Conservation (phyloP, 1,139 yeast genomes). For the Geotrichum cucujoidarum region DNA sequence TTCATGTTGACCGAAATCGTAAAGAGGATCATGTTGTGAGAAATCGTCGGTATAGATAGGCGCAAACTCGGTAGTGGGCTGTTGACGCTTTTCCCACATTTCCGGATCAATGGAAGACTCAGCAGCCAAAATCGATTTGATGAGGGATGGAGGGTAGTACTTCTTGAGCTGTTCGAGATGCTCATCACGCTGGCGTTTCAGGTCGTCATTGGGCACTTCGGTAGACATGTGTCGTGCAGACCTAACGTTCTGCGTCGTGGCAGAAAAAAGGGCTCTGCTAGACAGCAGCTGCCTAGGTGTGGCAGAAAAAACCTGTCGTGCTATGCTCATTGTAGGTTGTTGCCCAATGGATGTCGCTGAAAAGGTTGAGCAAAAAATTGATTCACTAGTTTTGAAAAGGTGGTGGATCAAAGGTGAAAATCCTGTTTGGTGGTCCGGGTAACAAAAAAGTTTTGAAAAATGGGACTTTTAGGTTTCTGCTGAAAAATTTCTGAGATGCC, state of each 20-base stretch:
- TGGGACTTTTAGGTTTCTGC: neutral
- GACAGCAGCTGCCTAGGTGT: slow-evolving; percentile 7
- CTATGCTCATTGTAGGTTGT: slow-evolving; percentile 9
- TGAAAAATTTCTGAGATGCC: neutral
- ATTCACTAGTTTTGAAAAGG: neutral
- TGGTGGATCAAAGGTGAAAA: slow-evolving; percentile 3
- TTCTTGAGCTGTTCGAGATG: slow-evolving; percentile 61
- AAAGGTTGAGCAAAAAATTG: slow-evolving; percentile 5
- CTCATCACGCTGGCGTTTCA: slow-evolving; percentile 32
- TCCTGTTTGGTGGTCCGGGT: neutral
- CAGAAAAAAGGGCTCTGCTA: neutral
- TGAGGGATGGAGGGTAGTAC: slow-evolving; percentile 70
- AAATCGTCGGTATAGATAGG: slow-evolving; percentile 61
- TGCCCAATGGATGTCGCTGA: slow-evolving; percentile 12
- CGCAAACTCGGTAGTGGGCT: slow-evolving; percentile 46
- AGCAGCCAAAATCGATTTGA: slow-evolving; percentile 75
- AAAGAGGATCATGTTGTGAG: slow-evolving; percentile 51
- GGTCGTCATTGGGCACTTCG: slow-evolving; percentile 6
- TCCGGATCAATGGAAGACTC: slow-evolving; percentile 69
- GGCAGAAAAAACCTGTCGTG: slow-evolving; percentile 11
- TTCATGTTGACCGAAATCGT: slow-evolving; percentile 49
- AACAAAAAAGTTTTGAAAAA: neutral
- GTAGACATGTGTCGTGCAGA: slow-evolving; percentile 7
- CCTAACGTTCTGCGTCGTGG: neutral
- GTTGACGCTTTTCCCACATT: slow-evolving; percentile 41